Percentiles rank a stretch among this genome's conserved stretches.
phyloP scores from a whole-genome alignment of 495 filamentous ascomycete species.

The Articulospora tetracladia region DNA sequence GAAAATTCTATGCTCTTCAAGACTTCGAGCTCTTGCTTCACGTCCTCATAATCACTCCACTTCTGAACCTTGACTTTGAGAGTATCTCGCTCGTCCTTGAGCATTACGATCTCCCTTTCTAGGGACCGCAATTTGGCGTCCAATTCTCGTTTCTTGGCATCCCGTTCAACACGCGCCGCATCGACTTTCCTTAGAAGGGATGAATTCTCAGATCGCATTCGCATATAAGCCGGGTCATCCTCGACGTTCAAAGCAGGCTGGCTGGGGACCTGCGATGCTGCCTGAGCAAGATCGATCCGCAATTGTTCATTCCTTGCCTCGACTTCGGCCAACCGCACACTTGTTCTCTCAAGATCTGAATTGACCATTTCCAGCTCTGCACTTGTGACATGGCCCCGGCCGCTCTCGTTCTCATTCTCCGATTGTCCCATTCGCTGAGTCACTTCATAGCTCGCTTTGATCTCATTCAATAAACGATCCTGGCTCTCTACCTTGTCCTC shows the following conservation, averaged over 20 bases:
- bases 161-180: conserved; percentile 73
- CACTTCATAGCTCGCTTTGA: conserved; percentile 97
- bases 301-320: conserved; percentile 95
- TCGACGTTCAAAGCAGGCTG: conserved; percentile 57
- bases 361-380: conserved; percentile 92
- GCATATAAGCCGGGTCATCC: conserved; percentile 83
- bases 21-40: conserved; percentile 93
- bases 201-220: conserved; percentile 88
- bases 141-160: conserved; percentile 67
- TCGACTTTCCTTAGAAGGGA: conserved; percentile 85
- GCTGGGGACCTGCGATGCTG: conserved; percentile 67
- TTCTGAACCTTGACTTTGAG: conserved; percentile 78
- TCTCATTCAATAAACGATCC: conserved; percentile 84
- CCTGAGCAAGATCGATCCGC: conserved; percentile 82
- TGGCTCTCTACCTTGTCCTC: conserved; percentile 94
- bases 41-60: conserved; percentile 92
- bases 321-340: conserved; percentile 79
- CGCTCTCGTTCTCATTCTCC: conserved; percentile 49
- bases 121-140: conserved; percentile 67
- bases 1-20: conserved; percentile 97
- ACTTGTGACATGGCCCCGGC: conserved; percentile 60
- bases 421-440: conserved; percentile 79
- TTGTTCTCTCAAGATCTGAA: conserved; percentile 88
- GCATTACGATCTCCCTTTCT: conserved; percentile 65
- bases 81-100: conserved; percentile 65